phyloP scores from a whole-genome alignment of 78 protist genomes.

The Isochrysis galbana region DNA sequence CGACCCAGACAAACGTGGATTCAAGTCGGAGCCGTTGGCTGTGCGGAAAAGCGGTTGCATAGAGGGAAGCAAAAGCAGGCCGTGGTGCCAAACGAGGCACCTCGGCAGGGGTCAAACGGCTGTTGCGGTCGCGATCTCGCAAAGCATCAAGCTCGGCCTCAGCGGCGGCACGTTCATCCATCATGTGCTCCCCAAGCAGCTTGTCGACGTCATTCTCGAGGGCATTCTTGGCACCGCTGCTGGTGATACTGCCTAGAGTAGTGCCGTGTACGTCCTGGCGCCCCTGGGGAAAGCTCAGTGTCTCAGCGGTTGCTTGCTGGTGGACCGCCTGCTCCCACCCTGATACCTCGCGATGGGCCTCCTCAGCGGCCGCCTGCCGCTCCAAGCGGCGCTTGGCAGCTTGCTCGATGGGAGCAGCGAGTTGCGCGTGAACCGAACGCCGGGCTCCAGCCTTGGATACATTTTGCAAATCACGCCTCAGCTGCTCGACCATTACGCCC shows the following conservation, averaged over 20 bases:
- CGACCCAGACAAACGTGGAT: not conserved
- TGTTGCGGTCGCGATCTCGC: too few relatives aligned
- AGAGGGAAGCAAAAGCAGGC: too few relatives aligned
- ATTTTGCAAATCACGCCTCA: not conserved
- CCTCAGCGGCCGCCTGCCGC: constrained; percentile 3
- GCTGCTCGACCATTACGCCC: not conserved
- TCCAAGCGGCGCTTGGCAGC: not conserved
- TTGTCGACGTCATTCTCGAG: not conserved
- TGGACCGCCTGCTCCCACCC: not conserved
- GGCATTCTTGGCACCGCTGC: not conserved
- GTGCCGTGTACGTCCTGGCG: not conserved
- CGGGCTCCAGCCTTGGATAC: not conserved
- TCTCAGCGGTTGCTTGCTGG: not conserved
- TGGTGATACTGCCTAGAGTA: not conserved
- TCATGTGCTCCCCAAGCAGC: not conserved
- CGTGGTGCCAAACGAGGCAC: too few relatives aligned
- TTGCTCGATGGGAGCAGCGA: not conserved
- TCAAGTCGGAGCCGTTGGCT: not conserved
- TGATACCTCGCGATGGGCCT: not conserved
- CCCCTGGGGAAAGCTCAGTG: not conserved
- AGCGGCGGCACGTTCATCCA: too few relatives aligned
- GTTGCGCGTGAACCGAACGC: too few relatives aligned
- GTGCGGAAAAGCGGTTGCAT: too few relatives aligned
- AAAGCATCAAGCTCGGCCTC: too few relatives aligned
- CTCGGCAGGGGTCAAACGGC: too few relatives aligned